Evolutionary conservation across 331 rosid genomes (phyloP).

Genomic region (Quercus phellos): DNA sequence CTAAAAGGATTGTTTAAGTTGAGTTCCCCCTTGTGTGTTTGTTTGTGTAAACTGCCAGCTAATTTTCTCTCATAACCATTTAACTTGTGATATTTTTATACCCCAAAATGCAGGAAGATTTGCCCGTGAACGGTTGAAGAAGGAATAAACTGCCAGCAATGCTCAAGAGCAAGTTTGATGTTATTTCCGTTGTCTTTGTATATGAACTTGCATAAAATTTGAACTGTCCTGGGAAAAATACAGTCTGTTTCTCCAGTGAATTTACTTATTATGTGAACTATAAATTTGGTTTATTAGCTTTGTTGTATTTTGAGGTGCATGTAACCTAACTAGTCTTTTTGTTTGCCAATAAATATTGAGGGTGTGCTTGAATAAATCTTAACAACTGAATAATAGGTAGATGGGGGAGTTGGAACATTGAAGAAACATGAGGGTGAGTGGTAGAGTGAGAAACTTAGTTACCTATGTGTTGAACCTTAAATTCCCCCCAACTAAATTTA

Average conservation of each 20-base stretch:
- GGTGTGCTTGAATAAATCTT: neutral
- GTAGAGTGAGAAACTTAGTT: neutral
- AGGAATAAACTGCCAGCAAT: slow-evolving; percentile 40
- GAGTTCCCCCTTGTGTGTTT: neutral
- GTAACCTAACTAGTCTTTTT: neutral
- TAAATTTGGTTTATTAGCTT: slow-evolving; percentile 16
- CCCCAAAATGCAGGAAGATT: slow-evolving; percentile 46
- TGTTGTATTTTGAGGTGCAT: slow-evolving; percentile 13
- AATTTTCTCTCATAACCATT: neutral
- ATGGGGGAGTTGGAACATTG: neutral
- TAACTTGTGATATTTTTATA: slow-evolving; percentile 10
- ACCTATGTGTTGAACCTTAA: no score
- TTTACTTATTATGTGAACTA: slow-evolving; percentile 7
- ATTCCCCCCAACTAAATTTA: no score
- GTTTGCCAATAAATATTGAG: slow-evolving; percentile 4
- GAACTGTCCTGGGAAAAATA: neutral
- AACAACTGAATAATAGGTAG: neutral
- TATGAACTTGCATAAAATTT: slow-evolving; percentile 26
- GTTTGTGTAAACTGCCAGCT: neutral
- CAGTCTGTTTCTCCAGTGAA: neutral
- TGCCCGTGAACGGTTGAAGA: slow-evolving; percentile 25
- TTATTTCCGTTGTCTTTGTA: slow-evolving; percentile 8
- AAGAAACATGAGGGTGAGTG: neutral
- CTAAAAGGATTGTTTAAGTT: neutral
- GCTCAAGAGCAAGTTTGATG: slow-evolving; percentile 17